Percentiles rank a stretch among this genome's conserved stretches.
Evolutionary conservation across 345 rosid species (phyloP).

Genomic region (Aegle marmelos): DNA sequence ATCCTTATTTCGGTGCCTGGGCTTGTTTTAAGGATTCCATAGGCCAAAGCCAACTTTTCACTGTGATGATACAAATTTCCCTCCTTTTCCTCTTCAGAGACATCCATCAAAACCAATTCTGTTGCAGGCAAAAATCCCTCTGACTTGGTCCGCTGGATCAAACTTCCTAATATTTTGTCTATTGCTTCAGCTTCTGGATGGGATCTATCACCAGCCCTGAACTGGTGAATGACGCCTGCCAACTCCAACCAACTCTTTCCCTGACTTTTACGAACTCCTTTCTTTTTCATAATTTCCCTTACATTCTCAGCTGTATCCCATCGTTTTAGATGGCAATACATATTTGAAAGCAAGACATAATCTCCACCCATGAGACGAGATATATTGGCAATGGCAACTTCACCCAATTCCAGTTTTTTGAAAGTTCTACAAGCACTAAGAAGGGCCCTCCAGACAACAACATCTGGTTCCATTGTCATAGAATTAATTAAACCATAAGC

Average conservation of each 20-base stretch:
- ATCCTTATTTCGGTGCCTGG: constrained; percentile 66
- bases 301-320: constrained; percentile 66
- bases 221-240: constrained; percentile 59
- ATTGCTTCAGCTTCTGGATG: constrained; percentile 61
- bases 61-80: constrained; percentile 68
- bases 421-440: constrained; percentile 71
- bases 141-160: constrained; percentile 42
- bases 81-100: constrained; percentile 82
- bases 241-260: constrained; percentile 87
- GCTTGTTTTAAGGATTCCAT: constrained; percentile 62
- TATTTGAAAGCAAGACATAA: constrained; percentile 72
- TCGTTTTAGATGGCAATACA: constrained; percentile 57
- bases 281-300: constrained; percentile 60
- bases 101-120: constrained; percentile 83
- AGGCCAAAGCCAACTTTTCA: constrained; percentile 83
- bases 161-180: constrained; percentile 48
- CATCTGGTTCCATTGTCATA: constrained; percentile 74
- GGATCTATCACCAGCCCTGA: constrained; percentile 68
- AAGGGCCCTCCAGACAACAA: constrained; percentile 79
- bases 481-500: constrained; percentile 54
- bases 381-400: constrained; percentile 60
- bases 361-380: constrained; percentile 60
- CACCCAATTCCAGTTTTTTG: constrained; percentile 49
- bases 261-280: constrained; percentile 54
- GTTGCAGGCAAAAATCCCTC: constrained; percentile 62